Conservation (phyloP, 2,329 filamentous ascomycete genomes). For the Verticillium dahliae region DNA sequence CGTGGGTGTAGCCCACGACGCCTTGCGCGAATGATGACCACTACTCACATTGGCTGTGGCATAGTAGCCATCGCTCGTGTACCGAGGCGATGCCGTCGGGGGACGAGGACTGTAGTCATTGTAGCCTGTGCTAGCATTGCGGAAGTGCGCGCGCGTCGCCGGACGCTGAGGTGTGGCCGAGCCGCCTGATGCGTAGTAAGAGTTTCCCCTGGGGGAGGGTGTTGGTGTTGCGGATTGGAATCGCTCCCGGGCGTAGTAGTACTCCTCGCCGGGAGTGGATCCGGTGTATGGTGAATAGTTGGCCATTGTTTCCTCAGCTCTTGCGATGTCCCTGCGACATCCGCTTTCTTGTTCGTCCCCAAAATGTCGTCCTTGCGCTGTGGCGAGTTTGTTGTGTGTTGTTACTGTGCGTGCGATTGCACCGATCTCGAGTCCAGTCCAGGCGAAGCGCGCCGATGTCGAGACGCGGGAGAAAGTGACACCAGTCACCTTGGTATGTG, state of each 20-base stretch:
- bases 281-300: slow-evolving; percentile 35
- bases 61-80: slow-evolving; percentile 57
- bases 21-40: slow-evolving; percentile 38
- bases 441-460: slow-evolving; percentile 37
- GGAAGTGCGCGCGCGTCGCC: slow-evolving; percentile 45
- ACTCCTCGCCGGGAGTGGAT: slow-evolving; percentile 42
- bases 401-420: slow-evolving; percentile 1
- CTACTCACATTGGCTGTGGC: slow-evolving; percentile 61
- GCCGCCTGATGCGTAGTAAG: slow-evolving; percentile 28
- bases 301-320: slow-evolving; percentile 27
- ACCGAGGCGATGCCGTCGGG: slow-evolving; percentile 51
- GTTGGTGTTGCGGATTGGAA: slow-evolving; percentile 50
- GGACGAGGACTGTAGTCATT: slow-evolving; percentile 37
- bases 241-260: slow-evolving; percentile 43
- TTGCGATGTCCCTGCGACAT: slow-evolving; percentile 25
- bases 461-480: slow-evolving; percentile 39
- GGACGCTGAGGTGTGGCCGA: slow-evolving; percentile 43
- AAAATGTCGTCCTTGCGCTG: not conserved
- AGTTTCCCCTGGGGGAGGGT: slow-evolving; percentile 46
- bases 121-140: slow-evolving; percentile 34
- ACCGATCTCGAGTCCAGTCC: slow-evolving; percentile 1
- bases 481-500: slow-evolving; percentile 56
- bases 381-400: slow-evolving; percentile 5
- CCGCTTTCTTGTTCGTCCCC: slow-evolving; percentile 9
- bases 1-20: slow-evolving; percentile 39